Conservation (phyloP, 2,329 filamentous ascomycete species). For the Clonostachys solani region DNA sequence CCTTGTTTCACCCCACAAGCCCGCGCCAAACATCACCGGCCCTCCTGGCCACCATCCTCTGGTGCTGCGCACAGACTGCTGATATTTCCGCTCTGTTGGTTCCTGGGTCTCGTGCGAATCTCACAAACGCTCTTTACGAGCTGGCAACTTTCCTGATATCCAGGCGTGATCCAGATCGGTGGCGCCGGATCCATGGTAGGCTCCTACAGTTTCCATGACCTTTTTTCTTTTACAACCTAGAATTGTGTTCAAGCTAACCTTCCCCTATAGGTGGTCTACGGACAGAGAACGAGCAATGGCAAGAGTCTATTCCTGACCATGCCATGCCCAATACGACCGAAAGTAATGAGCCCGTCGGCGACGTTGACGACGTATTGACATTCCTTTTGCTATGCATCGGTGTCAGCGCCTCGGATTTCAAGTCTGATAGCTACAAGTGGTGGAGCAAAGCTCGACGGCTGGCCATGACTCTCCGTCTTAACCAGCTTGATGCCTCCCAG, state of each 20-base stretch:
- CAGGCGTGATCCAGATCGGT: constrained; percentile 27
- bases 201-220: not conserved
- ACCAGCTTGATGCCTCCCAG: constrained; percentile 27
- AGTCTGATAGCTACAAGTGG: constrained; percentile 42
- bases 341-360: constrained; percentile 25
- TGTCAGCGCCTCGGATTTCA: constrained; percentile 42
- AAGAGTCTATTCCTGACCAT: constrained; percentile 16
- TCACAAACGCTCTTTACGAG: constrained; percentile 29
- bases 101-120: constrained; percentile 30
- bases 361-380: constrained; percentile 37
- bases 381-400: constrained; percentile 38
- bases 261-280: constrained; percentile 19
- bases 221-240: not conserved
- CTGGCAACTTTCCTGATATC: constrained; percentile 25
- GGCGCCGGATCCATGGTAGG: constrained; percentile 26
- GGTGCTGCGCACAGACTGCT: constrained; percentile 40
- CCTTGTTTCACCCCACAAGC: constrained; percentile 30
- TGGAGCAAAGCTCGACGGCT: constrained; percentile 36
- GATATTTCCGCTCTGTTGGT: constrained; percentile 35
- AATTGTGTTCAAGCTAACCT: constrained; percentile 1
- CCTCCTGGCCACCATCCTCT: constrained; percentile 40
- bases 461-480: constrained; percentile 27
- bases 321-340: constrained; percentile 20
- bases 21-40: constrained; percentile 36
- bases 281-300: constrained; percentile 18